These are phyloP conservation scores for Nadsonia commutata DNA, from an alignment of 1,139 yeast species.

Conservation along the genomic window DNA sequence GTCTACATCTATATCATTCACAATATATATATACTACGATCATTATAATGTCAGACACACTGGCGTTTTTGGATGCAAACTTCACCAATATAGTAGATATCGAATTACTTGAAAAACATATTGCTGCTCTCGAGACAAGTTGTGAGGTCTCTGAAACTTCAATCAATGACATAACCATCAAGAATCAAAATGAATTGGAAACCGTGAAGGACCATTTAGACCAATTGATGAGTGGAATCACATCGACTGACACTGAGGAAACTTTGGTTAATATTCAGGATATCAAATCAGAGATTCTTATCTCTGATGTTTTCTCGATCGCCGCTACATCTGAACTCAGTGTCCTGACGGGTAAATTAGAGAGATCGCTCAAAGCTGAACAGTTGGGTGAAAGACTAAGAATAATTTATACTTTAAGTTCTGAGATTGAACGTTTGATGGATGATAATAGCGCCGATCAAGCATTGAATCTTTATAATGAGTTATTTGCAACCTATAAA, in stretches of 20 bases:
- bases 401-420: background rate
- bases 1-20: no score
- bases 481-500: background rate
- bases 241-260: background rate
- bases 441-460: background rate
- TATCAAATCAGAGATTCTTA: background rate
- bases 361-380: background rate
- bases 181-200: background rate
- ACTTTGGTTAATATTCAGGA: background rate
- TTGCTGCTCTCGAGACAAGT: background rate
- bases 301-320: background rate
- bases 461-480: background rate
- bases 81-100: background rate
- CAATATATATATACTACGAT: no score
- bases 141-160: background rate
- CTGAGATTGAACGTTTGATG: background rate
- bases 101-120: background rate
- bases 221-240: background rate
- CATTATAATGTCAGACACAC: background rate
- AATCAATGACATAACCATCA: background rate
- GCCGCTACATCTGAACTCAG: background rate
- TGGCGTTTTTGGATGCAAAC: background rate
- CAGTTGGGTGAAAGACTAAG: background rate
- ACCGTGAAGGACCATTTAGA: background rate
- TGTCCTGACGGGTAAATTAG: background rate